phyloP scores from a whole-genome alignment of 495 filamentous ascomycete genomes.

The Penicillium manginii region DNA sequence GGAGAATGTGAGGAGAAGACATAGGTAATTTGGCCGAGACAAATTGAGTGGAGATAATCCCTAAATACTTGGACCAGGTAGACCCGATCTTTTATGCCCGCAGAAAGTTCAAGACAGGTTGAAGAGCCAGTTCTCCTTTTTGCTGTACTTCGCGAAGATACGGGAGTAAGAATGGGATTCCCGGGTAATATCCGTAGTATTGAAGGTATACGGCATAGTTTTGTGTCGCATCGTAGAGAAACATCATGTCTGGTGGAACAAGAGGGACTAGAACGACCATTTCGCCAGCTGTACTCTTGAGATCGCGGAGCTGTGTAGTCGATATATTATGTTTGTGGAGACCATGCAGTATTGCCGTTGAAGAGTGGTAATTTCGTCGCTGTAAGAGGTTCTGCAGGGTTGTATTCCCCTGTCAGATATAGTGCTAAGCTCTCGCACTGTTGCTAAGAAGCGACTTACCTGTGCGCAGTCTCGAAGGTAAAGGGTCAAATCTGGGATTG shows the following conservation, averaged over 20 bases:
- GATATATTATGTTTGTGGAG: conserved; percentile 38
- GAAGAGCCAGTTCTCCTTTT: conserved; percentile 30
- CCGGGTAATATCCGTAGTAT: conserved; percentile 34
- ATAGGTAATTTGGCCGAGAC: too few relatives aligned
- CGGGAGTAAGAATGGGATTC: conserved; percentile 46
- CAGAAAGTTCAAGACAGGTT: conserved; percentile 34
- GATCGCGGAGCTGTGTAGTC: conserved; percentile 18
- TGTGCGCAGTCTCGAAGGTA: conserved; percentile 41
- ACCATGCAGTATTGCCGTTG: conserved; percentile 42
- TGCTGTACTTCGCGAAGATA: conserved; percentile 44
- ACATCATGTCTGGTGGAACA: conserved; percentile 27
- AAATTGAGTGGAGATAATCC: too few relatives aligned
- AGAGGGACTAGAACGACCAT: conserved; percentile 29
- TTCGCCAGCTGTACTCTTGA: conserved; percentile 16
- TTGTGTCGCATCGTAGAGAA: conserved; percentile 31
- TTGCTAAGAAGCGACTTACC: conserved; percentile 22
- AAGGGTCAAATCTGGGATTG: conserved; percentile 38
- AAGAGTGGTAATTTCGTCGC: conserved; percentile 38
- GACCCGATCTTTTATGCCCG: background rate
- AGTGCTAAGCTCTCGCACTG: background rate
- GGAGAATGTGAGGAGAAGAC: background rate
- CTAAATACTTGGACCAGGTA: background rate
- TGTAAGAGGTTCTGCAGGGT: conserved; percentile 30
- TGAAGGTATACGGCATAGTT: conserved; percentile 45
- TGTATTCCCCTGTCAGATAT: background rate